phyloP scores from a whole-genome alignment of 2,329 filamentous ascomycete species.

The Fusarium pseudograminearum region DNA sequence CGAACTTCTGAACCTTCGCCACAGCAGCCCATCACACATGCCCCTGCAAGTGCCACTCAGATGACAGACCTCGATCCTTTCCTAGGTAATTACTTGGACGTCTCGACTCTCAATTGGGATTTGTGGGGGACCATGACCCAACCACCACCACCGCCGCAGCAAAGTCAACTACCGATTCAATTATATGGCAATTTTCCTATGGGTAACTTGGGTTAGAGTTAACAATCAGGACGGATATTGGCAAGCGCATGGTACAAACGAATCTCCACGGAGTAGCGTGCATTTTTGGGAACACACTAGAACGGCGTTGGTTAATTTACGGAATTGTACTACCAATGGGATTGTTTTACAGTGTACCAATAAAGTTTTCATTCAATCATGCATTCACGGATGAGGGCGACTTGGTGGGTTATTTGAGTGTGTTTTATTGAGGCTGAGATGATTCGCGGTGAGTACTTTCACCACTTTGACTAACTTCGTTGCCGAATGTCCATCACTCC shows the following conservation, averaged over 20 bases:
- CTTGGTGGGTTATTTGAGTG: neutral
- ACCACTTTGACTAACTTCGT: neutral
- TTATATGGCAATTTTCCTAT: constrained; percentile 51
- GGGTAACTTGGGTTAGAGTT: constrained; percentile 41
- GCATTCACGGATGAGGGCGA: neutral
- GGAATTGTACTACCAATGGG: constrained; percentile 18
- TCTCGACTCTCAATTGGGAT: constrained; percentile 60
- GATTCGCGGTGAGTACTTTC: neutral
- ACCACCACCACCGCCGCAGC: constrained; percentile 14
- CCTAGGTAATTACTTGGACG: constrained; percentile 59
- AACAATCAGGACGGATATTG: constrained; percentile 9
- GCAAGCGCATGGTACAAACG: constrained; percentile 22
- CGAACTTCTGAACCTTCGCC: constrained; percentile 47
- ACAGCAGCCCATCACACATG: constrained; percentile 47
- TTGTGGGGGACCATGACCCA: constrained; percentile 55
- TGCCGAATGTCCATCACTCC: neutral
- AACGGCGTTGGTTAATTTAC: constrained; percentile 36
- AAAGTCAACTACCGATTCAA: constrained; percentile 48
- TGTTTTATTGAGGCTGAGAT: neutral
- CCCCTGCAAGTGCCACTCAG: constrained; percentile 46
- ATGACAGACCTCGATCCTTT: constrained; percentile 58
- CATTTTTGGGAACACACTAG: constrained; percentile 34
- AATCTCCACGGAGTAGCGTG: constrained; percentile 42
- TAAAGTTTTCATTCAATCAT: constrained; percentile 9
- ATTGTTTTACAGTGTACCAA: constrained; percentile 24